Evolutionary conservation across 2,329 filamentous ascomycete species (phyloP).

Genomic region (Penicillium sp.): DNA sequence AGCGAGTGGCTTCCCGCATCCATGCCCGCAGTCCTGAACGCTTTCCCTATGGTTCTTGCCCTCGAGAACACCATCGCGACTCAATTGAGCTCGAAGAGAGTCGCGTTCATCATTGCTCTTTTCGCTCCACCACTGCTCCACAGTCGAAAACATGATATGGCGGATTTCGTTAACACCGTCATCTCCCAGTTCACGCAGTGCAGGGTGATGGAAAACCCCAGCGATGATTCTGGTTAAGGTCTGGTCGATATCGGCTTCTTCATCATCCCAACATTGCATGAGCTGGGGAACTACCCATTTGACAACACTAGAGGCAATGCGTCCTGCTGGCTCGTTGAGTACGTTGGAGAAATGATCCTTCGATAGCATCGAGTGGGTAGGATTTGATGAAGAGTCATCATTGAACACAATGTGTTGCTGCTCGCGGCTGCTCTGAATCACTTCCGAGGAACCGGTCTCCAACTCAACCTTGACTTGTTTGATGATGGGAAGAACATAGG

Average conservation of each 20-base stretch:
- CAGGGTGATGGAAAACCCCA: conserved; percentile 85
- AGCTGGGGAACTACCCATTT: conserved; percentile 86
- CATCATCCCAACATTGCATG: conserved; percentile 82
- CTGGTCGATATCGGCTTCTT: conserved; percentile 64
- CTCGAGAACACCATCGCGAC: conserved; percentile 70
- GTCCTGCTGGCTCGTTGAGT: conserved; percentile 83
- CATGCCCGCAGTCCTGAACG: conserved; percentile 78
- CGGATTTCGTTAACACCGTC: conserved; percentile 72
- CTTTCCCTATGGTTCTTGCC: conserved; percentile 85
- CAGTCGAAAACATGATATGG: conserved; percentile 70
- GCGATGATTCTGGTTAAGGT: conserved; percentile 73
- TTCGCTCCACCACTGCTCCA: conserved; percentile 77
- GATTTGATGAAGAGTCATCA: conserved; percentile 71
- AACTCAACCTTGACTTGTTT: conserved; percentile 83
- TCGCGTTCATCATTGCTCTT: conserved; percentile 62
- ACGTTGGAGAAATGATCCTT: conserved; percentile 94
- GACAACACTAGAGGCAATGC: conserved; percentile 73
- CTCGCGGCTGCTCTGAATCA: conserved; percentile 78
- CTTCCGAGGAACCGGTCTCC: conserved; percentile 77
- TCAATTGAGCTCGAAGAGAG: conserved; percentile 70
- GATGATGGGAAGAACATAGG: conserved; percentile 82
- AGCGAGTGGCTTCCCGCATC: conserved; percentile 74
- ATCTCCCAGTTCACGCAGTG: conserved; percentile 66
- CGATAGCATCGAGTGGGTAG: conserved; percentile 91
- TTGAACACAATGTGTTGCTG: conserved; percentile 86